Evolutionary conservation across 352 stramenopile genomes (phyloP).

Genomic region (Peronosclerospora sorghi): DNA sequence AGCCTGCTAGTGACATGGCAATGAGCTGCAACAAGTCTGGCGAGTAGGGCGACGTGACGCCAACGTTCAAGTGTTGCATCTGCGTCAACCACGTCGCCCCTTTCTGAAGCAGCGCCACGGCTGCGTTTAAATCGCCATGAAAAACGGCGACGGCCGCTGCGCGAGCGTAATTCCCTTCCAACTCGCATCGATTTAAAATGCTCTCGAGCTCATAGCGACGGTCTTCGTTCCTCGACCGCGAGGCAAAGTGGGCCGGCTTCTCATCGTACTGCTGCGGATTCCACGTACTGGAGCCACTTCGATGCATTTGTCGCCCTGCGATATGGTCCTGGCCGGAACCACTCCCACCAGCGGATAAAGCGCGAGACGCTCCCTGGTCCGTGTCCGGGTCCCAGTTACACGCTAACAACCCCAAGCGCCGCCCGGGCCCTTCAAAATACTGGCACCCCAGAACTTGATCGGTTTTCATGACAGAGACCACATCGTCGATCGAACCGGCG

Average conservation of each 20-base stretch:
- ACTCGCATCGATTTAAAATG: conserved; percentile 49
- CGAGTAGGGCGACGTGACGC: conserved; percentile 28
- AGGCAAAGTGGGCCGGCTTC: conserved; percentile 28
- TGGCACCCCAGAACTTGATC: conserved; percentile 59
- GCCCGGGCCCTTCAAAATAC: conserved; percentile 63
- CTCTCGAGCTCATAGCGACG: conserved; percentile 43
- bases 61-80: conserved; percentile 34
- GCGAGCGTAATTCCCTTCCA: conserved; percentile 51
- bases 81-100: conserved; percentile 55
- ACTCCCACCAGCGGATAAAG: conserved; percentile 9
- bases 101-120: conserved; percentile 59
- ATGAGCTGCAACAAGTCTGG: conserved; percentile 81
- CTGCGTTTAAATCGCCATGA: conserved; percentile 62
- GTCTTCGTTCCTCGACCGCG: conserved; percentile 42
- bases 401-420: conserved; percentile 53
- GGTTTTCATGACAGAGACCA: conserved; percentile 42
- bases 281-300: conserved; percentile 60
- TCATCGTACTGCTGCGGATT: conserved; percentile 49
- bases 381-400: conserved; percentile 80
- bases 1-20: conserved; percentile 79
- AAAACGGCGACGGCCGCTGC: conserved; percentile 73
- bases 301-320: conserved; percentile 33
- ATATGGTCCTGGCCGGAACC: conserved; percentile 23
- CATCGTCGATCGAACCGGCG: conserved; percentile 15
- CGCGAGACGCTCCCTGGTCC: conserved; percentile 20